Evolutionary conservation across 1,139 yeast genomes (phyloP).

Genomic region (Geotrichum reessii): DNA sequence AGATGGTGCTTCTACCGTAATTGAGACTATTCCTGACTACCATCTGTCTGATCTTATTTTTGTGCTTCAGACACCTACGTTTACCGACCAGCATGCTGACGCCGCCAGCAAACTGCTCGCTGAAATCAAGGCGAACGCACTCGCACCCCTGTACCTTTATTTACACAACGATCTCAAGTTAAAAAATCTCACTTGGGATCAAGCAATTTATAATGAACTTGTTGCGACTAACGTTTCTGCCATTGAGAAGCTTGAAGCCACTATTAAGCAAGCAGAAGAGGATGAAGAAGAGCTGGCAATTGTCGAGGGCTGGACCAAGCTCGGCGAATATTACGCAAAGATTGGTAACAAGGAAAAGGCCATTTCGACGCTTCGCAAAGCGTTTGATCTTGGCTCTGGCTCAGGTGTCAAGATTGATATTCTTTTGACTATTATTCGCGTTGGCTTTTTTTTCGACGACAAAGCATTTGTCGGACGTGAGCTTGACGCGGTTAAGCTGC

Average conservation of each 20-base stretch:
- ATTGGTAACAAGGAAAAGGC: conserved; percentile 81
- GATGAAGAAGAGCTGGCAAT: conserved; percentile 88
- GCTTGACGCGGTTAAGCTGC: conserved; percentile 61
- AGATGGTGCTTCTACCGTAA: conserved; percentile 18
- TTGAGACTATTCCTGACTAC: conserved; percentile 62
- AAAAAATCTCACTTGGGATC: conserved; percentile 47
- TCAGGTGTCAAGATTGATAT: conserved; percentile 89
- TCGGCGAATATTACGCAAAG: conserved; percentile 82
- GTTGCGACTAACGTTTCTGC: conserved; percentile 50
- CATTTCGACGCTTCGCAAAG: conserved; percentile 62
- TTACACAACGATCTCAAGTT: conserved; percentile 47
- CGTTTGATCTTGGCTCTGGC: conserved; percentile 74
- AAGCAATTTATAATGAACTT: conserved; percentile 48
- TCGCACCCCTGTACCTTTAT: conserved; percentile 83
- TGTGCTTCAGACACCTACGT: conserved; percentile 45
- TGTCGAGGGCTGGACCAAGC: conserved; percentile 66
- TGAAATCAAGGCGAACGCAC: conserved; percentile 52
- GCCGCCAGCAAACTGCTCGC: conserved; percentile 46
- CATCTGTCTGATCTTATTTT: conserved; percentile 73
- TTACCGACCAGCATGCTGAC: conserved; percentile 39
- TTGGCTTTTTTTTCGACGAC: conserved; percentile 85
- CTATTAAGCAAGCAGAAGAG: conserved; percentile 68
- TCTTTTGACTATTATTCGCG: conserved; percentile 68
- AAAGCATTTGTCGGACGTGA: conserved; percentile 62
- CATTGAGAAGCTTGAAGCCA: conserved; percentile 52